Conservation (phyloP, 2,329 filamentous ascomycete species). For the Arthrobotrys megalospora region DNA sequence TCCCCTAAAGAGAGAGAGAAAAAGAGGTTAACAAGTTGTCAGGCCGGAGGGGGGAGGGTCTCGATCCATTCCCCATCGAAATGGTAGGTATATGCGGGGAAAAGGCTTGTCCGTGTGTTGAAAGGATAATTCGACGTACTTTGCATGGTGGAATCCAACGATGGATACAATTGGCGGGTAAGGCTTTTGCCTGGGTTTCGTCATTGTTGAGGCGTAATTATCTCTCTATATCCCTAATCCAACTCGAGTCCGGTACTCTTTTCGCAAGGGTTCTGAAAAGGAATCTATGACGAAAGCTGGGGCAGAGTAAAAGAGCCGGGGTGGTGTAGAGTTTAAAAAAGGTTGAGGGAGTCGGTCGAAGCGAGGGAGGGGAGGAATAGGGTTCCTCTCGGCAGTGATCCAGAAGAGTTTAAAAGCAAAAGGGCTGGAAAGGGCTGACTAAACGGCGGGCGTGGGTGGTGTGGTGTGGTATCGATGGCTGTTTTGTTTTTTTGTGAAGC, state of each 20-base stretch:
- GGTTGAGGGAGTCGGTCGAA: constrained; percentile 20
- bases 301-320: constrained; percentile 1
- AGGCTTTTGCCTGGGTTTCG: constrained; percentile 33
- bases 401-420: constrained; percentile 19
- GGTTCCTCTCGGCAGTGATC: constrained; percentile 19
- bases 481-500: background rate
- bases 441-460: background rate
- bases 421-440: constrained; percentile 14
- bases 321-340: constrained; percentile 17
- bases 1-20: constrained; percentile 71
- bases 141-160: constrained; percentile 86
- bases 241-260: background rate
- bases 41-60: constrained; percentile 1
- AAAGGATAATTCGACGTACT: constrained; percentile 65
- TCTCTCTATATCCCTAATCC: background rate
- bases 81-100: constrained; percentile 35
- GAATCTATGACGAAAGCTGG: constrained; percentile 25
- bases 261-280: constrained; percentile 5
- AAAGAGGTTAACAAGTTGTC: background rate
- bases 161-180: constrained; percentile 82
- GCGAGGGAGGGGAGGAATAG: constrained; percentile 11
- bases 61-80: constrained; percentile 7
- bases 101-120: background rate
- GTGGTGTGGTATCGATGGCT: constrained; percentile 10
- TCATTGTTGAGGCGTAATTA: constrained; percentile 30